These are phyloP conservation scores for Talaromyces sp. DNA, from an alignment of 2,329 filamentous ascomycete species.

Conservation along the genomic window DNA sequence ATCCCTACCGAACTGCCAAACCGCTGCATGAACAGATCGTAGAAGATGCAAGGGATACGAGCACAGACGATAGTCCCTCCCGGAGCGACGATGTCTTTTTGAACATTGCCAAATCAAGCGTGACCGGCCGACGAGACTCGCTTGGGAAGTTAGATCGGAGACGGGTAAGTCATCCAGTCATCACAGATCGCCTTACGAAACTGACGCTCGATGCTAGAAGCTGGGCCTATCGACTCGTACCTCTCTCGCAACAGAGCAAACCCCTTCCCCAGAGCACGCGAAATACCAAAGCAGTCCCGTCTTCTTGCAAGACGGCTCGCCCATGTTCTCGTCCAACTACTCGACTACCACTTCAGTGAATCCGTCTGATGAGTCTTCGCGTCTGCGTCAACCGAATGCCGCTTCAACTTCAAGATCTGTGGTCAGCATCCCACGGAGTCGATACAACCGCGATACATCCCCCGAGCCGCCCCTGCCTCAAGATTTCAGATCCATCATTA, in stretches of 20 bases:
- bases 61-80: conserved; percentile 31
- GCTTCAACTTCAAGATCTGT: conserved; percentile 29
- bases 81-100: conserved; percentile 43
- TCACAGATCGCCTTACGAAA: background rate
- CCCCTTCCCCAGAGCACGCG: conserved; percentile 8
- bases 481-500: conserved; percentile 27
- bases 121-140: conserved; percentile 29
- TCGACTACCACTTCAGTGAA: conserved; percentile 30
- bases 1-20: background rate
- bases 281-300: conserved; percentile 19
- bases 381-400: conserved; percentile 28
- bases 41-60: conserved; percentile 26
- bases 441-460: conserved; percentile 29
- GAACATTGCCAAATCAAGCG: conserved; percentile 41
- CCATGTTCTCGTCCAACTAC: conserved; percentile 11
- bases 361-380: conserved; percentile 32
- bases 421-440: conserved; percentile 30
- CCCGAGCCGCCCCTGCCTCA: conserved; percentile 23
- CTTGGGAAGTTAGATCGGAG: conserved; percentile 32
- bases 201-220: conserved; percentile 9
- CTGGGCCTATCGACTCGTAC: conserved; percentile 10
- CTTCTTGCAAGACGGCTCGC: conserved; percentile 4
- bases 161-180: conserved; percentile 25
- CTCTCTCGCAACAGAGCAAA: conserved; percentile 11
- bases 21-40: background rate